Conservation (phyloP, 176 grass and related monocot genomes). For the Zoysia japonica region DNA sequence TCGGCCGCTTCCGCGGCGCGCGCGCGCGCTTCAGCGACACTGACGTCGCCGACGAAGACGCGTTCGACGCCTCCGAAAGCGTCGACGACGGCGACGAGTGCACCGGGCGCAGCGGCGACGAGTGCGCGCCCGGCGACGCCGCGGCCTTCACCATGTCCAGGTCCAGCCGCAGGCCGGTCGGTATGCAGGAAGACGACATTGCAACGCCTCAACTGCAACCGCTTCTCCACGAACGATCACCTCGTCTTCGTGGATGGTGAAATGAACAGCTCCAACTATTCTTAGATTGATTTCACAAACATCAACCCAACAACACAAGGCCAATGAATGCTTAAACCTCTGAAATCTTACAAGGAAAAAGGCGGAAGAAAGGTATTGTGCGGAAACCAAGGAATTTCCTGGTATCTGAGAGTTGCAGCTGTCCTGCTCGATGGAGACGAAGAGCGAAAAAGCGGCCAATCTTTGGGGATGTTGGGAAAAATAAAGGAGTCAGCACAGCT, state of each 20-base stretch:
- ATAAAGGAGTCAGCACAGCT: conserved; percentile 7
- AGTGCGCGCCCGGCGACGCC: conserved; percentile 53
- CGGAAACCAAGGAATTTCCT: not conserved
- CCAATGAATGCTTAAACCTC: conserved; percentile 22
- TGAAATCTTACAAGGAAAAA: not conserved
- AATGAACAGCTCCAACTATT: conserved; percentile 2
- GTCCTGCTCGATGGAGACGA: conserved; percentile 7
- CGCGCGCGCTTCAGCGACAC: conserved; percentile 82
- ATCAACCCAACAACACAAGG: conserved; percentile 33
- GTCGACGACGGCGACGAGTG: conserved; percentile 79
- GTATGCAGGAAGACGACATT: conserved; percentile 81
- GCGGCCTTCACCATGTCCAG: conserved; percentile 86
- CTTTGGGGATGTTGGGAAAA: not conserved
- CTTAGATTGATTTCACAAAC: conserved; percentile 22
- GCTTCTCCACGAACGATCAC: conserved; percentile 1
- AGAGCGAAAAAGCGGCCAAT: not conserved
- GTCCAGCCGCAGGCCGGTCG: conserved; percentile 67
- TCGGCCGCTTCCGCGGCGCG: conserved; percentile 78
- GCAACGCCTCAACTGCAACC: conserved; percentile 14
- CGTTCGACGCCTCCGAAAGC: conserved; percentile 57
- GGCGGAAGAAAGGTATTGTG: too few relatives aligned
- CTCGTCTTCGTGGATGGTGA: not conserved
- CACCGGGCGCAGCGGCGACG: conserved; percentile 60
- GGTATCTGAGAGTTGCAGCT: not conserved
- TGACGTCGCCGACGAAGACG: conserved; percentile 57